These are phyloP conservation scores for Rhododendron mucronatum DNA, from an alignment of 148 eudicot species.

Conservation along the genomic window DNA sequence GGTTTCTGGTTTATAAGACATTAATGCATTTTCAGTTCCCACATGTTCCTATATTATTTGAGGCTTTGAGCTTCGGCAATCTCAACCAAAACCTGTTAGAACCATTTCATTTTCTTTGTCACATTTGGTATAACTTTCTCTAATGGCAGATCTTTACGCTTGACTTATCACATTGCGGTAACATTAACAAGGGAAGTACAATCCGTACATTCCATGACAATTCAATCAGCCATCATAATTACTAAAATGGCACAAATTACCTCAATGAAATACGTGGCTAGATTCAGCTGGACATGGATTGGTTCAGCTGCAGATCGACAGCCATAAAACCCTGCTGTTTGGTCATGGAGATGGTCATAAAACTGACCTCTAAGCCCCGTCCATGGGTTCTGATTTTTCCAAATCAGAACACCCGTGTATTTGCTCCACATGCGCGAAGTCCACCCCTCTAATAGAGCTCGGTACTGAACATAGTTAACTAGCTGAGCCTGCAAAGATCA, in stretches of 20 bases:
- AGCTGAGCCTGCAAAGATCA: conserved; percentile 71
- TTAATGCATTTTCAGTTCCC: background rate
- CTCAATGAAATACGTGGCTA: conserved; percentile 72
- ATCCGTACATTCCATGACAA: background rate
- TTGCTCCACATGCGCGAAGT: conserved; percentile 97
- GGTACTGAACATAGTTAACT: conserved; percentile 87
- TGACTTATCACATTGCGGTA: background rate
- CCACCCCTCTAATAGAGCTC: conserved; percentile 94
- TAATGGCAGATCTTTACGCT: background rate
- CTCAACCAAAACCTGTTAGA: background rate
- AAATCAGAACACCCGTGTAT: conserved; percentile 86
- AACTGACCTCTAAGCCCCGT: conserved; percentile 98
- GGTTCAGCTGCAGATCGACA: conserved; percentile 97
- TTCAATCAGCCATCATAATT: background rate
- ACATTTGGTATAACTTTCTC: background rate
- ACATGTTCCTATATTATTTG: background rate
- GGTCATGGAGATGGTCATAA: conserved; percentile 96
- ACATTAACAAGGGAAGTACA: conserved; percentile 6
- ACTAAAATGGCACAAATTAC: conserved; percentile 28
- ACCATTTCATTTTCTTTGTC: background rate
- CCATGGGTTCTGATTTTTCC: conserved; percentile 99
- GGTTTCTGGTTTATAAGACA: background rate
- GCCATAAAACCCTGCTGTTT: conserved; percentile 96
- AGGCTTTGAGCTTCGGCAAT: background rate
- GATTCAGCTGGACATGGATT: conserved; percentile 93